A percentile compares a stretch with the other conserved stretches of the same genome.
phyloP scores from a whole-genome alignment of 306 rosid species.

The Argentina anserina region DNA sequence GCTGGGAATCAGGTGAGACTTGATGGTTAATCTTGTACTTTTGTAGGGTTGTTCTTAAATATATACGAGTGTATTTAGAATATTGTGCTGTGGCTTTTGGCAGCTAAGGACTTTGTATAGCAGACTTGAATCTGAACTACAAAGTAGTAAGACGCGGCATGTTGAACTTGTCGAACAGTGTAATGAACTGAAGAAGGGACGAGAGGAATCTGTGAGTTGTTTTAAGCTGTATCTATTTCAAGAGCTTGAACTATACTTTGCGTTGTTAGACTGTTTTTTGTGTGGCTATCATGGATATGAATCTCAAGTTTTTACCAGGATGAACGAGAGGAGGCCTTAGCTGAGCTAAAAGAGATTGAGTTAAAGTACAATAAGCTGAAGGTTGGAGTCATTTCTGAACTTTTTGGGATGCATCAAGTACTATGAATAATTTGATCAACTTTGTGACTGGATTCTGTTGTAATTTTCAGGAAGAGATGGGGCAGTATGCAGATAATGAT shows the following conservation, averaged over 20 bases:
- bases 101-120: conserved; percentile 75
- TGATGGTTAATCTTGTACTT: not conserved
- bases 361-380: conserved; percentile 60
- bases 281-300: conserved; percentile 18
- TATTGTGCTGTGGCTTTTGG: conserved; percentile 5
- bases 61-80: not conserved
- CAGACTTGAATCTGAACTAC: conserved; percentile 79
- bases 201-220: conserved; percentile 84
- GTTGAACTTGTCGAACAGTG: conserved; percentile 64
- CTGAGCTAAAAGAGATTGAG: conserved; percentile 69
- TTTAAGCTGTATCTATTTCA: conserved; percentile 12
- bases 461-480: conserved; percentile 65
- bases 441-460: conserved; percentile 19
- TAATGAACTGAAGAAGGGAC: conserved; percentile 66
- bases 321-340: conserved; percentile 74
- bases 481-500: conserved; percentile 83
- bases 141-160: conserved; percentile 53
- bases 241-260: conserved; percentile 12
- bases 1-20: conserved; percentile 90
- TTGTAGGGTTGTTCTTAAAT: not conserved
- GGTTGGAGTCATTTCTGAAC: conserved; percentile 40
- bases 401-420: conserved; percentile 8
- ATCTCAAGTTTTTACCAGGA: conserved; percentile 39
- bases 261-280: conserved; percentile 6
- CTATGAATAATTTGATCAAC: not conserved